These are phyloP conservation scores for Zygnema cylindricum DNA, from an alignment of 139 green algal species.

Conservation along the genomic window DNA sequence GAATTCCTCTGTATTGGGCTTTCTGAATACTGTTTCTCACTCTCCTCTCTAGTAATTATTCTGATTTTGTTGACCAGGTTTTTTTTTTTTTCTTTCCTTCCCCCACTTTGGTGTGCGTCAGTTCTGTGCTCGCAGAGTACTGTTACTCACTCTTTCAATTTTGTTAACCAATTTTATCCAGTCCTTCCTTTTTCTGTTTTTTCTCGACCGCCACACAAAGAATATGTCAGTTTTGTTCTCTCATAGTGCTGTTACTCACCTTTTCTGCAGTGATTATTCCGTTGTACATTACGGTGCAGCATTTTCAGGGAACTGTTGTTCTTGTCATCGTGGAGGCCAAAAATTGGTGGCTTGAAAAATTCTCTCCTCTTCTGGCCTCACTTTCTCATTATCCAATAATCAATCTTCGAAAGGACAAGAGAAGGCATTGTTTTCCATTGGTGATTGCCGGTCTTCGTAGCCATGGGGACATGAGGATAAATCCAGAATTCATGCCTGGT, in stretches of 20 bases:
- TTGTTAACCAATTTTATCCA: too few relatives aligned
- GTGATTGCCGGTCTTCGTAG: background rate
- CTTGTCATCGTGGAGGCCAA: background rate
- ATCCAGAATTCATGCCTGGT: background rate
- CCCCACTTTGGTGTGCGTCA: too few relatives aligned
- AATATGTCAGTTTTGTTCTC: too few relatives aligned
- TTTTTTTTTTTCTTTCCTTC: too few relatives aligned
- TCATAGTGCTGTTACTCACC: background rate
- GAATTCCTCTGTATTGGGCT: too few relatives aligned
- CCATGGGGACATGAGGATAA: background rate
- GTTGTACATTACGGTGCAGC: slow-evolving; percentile 11
- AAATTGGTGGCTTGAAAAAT: background rate
- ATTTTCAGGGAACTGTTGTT: background rate
- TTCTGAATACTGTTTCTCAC: too few relatives aligned
- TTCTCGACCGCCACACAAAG: too few relatives aligned
- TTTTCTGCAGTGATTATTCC: background rate
- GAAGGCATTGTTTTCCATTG: background rate
- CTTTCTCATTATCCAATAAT: background rate
- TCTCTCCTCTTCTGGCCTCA: background rate
- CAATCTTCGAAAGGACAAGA: background rate
- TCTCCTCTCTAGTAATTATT: too few relatives aligned
- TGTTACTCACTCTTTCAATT: too few relatives aligned
- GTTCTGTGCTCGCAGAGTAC: too few relatives aligned
- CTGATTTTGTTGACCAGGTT: too few relatives aligned
- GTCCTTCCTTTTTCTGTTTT: too few relatives aligned